These are phyloP conservation scores for Penicillium bialowiezense DNA, from an alignment of 495 filamentous ascomycete genomes.

Conservation along the genomic window DNA sequence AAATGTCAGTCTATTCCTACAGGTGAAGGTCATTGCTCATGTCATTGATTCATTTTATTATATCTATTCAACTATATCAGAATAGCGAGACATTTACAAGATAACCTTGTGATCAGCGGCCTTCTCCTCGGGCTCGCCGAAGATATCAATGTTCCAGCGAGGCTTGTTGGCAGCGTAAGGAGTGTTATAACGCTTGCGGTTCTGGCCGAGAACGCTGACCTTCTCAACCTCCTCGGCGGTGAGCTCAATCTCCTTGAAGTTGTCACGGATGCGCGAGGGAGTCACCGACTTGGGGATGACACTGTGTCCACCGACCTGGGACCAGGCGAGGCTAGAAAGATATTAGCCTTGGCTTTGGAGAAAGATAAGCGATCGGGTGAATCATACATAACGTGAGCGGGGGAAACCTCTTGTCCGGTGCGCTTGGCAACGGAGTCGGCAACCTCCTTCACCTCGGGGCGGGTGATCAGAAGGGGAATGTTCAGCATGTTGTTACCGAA, in stretches of 20 bases:
- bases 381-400: conserved; percentile 40
- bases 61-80: background rate
- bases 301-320: conserved; percentile 45
- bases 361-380: too few relatives aligned
- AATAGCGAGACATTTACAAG: conserved; percentile 16
- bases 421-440: conserved; percentile 41
- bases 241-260: conserved; percentile 50
- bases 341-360: background rate
- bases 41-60: conserved; percentile 14
- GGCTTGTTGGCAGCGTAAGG: conserved; percentile 45
- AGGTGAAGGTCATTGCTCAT: too few relatives aligned
- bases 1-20: too few relatives aligned
- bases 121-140: conserved; percentile 42
- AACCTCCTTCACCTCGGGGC: conserved; percentile 42
- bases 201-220: conserved; percentile 38
- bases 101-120: conserved; percentile 43
- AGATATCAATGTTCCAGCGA: conserved; percentile 48
- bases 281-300: conserved; percentile 53
- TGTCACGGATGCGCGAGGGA: conserved; percentile 43
- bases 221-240: conserved; percentile 44
- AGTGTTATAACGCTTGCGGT: conserved; percentile 48
- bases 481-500: conserved; percentile 49
- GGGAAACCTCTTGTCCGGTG: conserved; percentile 35
- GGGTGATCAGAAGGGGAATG: conserved; percentile 44
- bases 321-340: conserved; percentile 39